These are phyloP conservation scores for Testicularia cyperi DNA, from an alignment of 1,284 basidiomycete species.

Conservation along the genomic window DNA sequence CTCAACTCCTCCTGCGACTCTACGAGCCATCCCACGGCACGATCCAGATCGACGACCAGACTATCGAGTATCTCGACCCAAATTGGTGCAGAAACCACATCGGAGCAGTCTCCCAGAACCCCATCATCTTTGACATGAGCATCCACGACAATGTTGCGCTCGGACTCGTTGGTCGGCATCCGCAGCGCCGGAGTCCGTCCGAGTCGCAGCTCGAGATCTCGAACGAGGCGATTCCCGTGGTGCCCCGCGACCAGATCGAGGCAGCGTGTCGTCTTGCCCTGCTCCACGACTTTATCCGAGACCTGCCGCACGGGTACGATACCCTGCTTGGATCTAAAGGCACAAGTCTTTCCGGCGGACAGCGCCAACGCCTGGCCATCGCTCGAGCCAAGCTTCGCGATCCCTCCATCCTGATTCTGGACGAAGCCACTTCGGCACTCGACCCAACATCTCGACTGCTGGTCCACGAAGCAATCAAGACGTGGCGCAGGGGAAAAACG, in stretches of 20 bases:
- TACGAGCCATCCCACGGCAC: slow-evolving; percentile 65
- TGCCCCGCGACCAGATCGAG: slow-evolving; percentile 69
- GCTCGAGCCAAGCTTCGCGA: slow-evolving; percentile 84
- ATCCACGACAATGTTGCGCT: slow-evolving; percentile 88
- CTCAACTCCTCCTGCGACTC: slow-evolving; percentile 76
- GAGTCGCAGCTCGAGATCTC: background rate
- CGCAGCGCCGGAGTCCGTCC: too few relatives aligned
- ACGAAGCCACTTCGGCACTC: slow-evolving; percentile 93
- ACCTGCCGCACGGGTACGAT: slow-evolving; percentile 83
- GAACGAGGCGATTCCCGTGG: slow-evolving; percentile 28
- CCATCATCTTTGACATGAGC: slow-evolving; percentile 76
- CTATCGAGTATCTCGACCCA: slow-evolving; percentile 71
- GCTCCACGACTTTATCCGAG: slow-evolving; percentile 81
- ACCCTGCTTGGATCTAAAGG: slow-evolving; percentile 73
- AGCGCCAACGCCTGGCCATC: slow-evolving; percentile 87
- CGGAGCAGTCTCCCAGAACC: slow-evolving; percentile 74
- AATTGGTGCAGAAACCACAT: slow-evolving; percentile 73
- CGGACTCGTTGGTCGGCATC: slow-evolving; percentile 64
- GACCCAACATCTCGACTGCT: slow-evolving; percentile 83
- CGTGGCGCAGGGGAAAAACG: slow-evolving; percentile 78
- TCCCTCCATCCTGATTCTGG: slow-evolving; percentile 86
- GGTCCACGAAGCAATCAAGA: slow-evolving; percentile 83
- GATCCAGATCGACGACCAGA: slow-evolving; percentile 80
- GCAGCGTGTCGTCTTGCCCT: slow-evolving; percentile 81
- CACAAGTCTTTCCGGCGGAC: slow-evolving; percentile 82